Percentiles rank a stretch among this genome's conserved stretches.
Evolutionary conservation across 306 rosid genomes (phyloP).

Genomic region (Potentilla sterilis): DNA sequence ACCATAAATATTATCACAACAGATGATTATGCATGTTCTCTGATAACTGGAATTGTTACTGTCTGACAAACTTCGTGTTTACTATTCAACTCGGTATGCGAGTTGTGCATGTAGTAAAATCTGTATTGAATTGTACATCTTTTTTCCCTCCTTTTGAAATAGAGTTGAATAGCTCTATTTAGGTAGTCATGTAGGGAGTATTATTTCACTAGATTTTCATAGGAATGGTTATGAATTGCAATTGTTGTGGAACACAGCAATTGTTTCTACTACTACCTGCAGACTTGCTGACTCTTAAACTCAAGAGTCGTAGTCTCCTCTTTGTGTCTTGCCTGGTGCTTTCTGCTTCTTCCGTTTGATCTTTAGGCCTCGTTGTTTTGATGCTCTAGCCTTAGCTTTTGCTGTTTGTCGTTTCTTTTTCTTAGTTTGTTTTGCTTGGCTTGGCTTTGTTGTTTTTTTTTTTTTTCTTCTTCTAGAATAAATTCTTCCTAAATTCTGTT

Average conservation of each 20-base stretch:
- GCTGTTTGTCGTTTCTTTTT: neutral
- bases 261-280: no score
- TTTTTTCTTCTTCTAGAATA: neutral
- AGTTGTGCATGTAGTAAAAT: neutral
- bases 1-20: neutral
- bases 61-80: neutral
- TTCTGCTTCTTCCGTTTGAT: neutral
- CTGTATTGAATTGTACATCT: neutral
- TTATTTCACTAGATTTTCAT: no score
- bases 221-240: neutral
- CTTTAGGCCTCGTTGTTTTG: neutral
- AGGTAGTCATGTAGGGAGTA: neutral
- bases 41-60: neutral
- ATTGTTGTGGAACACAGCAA: no score
- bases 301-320: neutral
- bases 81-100: neutral
- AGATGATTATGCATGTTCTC: neutral
- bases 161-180: neutral
- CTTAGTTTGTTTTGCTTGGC: neutral
- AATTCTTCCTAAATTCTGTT: no score
- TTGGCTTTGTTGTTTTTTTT: neutral
- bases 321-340: neutral
- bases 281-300: neutral
- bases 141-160: no score
- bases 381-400: neutral